Evolutionary conservation across 2,329 filamentous ascomycete genomes (phyloP).

Genomic region (Anthostomella pinea): DNA sequence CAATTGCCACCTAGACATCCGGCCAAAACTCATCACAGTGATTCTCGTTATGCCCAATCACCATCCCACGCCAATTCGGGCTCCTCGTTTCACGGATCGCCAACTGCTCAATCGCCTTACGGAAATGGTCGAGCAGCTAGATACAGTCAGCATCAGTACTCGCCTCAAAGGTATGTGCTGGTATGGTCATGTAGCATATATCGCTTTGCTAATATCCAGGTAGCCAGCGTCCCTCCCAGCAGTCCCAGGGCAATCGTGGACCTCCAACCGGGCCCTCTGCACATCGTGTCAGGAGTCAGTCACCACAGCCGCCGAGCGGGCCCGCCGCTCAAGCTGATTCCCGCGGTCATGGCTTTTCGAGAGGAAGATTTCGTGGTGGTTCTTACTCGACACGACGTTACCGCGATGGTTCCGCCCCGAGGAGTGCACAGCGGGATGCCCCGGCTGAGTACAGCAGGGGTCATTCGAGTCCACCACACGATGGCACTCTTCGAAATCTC

Average conservation of each 20-base stretch:
- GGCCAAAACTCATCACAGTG: constrained; percentile 37
- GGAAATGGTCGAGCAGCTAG: constrained; percentile 52
- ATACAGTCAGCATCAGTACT: constrained; percentile 42
- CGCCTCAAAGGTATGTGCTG: constrained; percentile 32
- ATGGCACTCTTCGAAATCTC: constrained; percentile 31
- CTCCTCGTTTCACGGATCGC: constrained; percentile 56
- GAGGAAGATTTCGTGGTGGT: constrained; percentile 57
- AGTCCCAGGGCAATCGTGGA: constrained; percentile 53
- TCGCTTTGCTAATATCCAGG: constrained; percentile 30
- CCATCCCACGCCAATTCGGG: constrained; percentile 55
- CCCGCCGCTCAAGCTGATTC: constrained; percentile 46
- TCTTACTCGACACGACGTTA: constrained; percentile 49
- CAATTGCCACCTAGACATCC: constrained; percentile 35
- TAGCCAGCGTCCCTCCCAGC: constrained; percentile 62
- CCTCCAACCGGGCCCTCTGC: constrained; percentile 51
- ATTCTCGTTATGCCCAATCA: constrained; percentile 43
- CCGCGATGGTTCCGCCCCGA: constrained; percentile 61
- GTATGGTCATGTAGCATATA: neutral
- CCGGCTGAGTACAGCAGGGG: constrained; percentile 18
- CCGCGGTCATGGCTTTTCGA: constrained; percentile 45
- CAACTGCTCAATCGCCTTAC: constrained; percentile 59
- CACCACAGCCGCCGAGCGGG: constrained; percentile 56
- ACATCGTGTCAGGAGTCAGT: constrained; percentile 52
- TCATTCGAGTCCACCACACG: constrained; percentile 27
- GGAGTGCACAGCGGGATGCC: constrained; percentile 54